phyloP scores from a whole-genome alignment of 2,329 filamentous ascomycete species.

The Elsinoe necatrix region DNA sequence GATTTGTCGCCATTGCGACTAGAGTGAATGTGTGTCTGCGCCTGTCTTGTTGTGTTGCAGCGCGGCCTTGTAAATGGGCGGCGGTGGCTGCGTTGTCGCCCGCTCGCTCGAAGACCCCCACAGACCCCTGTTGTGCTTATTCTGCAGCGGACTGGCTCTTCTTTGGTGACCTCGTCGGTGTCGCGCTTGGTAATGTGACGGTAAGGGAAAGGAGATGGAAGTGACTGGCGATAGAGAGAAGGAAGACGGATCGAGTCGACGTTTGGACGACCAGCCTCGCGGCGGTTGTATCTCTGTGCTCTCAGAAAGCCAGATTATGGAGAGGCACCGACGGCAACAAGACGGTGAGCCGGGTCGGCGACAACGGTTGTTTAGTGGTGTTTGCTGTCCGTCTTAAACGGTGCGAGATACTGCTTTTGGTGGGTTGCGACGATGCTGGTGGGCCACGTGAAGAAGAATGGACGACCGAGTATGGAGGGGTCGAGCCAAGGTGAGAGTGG shows the following conservation, averaged over 20 bases:
- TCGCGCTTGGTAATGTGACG: background rate
- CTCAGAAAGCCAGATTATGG: conserved; percentile 6
- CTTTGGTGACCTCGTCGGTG: background rate
- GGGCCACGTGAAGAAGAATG: conserved; percentile 13
- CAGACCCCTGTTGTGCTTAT: conserved; percentile 5
- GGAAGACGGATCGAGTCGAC: conserved; percentile 13
- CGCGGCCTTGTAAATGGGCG: background rate
- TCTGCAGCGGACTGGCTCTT: background rate
- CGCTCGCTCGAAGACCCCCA: conserved; percentile 4
- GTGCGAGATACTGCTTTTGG: conserved; percentile 10
- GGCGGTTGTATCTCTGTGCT: conserved; percentile 11
- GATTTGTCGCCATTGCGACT: conserved; percentile 13
- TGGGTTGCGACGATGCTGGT: background rate
- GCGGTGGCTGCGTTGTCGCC: conserved; percentile 8
- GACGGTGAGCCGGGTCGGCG: conserved; percentile 10
- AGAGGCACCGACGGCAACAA: conserved; percentile 8
- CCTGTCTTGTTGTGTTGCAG: background rate
- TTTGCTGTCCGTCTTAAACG: conserved; percentile 12
- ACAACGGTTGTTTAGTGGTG: conserved; percentile 14
- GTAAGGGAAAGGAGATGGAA: background rate
- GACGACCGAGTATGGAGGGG: background rate
- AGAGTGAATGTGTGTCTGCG: background rate
- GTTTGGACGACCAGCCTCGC: conserved; percentile 14
- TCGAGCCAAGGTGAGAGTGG: background rate
- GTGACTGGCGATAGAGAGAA: background rate